Evolutionary conservation across 164 flowering plant genomes (phyloP), one percentile per base, ranked within the genome.

Genomic region (Echeveria elegans): DNA sequence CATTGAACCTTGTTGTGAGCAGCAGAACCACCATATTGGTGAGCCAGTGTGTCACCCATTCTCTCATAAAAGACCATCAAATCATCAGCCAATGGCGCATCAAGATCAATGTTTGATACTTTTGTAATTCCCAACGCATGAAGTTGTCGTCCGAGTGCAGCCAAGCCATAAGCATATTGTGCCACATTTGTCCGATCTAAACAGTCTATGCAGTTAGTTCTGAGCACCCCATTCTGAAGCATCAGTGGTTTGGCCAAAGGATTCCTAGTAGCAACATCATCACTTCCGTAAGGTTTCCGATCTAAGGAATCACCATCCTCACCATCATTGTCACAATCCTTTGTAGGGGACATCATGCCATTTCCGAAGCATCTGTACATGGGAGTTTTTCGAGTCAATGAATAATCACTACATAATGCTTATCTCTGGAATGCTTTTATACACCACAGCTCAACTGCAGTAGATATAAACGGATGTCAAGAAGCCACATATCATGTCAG

Each of bases 31-130:
- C 86, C 86, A 76, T 83, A 83, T 58, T 83, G 86, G 62, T 73
- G 81, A n/a, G 86, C 84, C 18, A 83, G 83, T 59, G 84, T 80
- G 76, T 83, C 83, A 63, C 86, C 86, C 82, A 81, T 79, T 45
- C 74, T 78, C 72, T 83, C 82, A 67, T 81, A 83, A 24, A 76
- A 70, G 10, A 71, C 76, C 86, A 83, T 83, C 40, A 81, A 71
- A 38, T 71, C 74, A 67, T 76, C 76, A 58, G 81, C 84, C 63
- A 83, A 65, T 50, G 84, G 76, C 28, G 70, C 60, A 73, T 81
- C 77, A 15, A 79, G 79, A 41, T 79, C 82, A 30, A 83, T 67
- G 61, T 74, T 74, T 18, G 77, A 73, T 40, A 45, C 21, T 30
- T 77, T 76, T 47, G 66, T 52, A 30, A 74, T 30, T 47, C 80